Conservation (phyloP, 495 filamentous ascomycete species). For the Evernia prunastri region DNA sequence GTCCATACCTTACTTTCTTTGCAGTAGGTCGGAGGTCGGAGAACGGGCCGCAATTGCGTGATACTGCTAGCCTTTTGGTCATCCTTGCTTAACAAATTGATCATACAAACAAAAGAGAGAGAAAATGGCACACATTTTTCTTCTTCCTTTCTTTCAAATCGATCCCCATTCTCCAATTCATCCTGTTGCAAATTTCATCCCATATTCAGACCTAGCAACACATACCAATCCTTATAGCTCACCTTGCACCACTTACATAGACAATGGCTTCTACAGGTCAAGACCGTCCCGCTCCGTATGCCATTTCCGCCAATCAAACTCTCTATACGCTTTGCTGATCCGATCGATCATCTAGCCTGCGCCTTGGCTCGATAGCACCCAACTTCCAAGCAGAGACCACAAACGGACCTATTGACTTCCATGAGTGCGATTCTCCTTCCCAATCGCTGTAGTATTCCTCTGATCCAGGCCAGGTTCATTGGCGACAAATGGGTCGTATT, state of each 20-base stretch:
- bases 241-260: background rate
- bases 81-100: background rate
- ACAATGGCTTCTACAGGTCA: constrained; percentile 17
- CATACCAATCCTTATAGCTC: background rate
- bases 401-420: constrained; percentile 88
- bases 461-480: constrained; percentile 49
- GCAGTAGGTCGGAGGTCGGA: background rate
- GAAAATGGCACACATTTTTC: too few relatives aligned
- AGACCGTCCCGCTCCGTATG: constrained; percentile 28
- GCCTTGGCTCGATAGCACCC: constrained; percentile 82
- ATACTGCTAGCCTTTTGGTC: constrained; percentile 11
- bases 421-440: constrained; percentile 45
- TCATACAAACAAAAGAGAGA: background rate
- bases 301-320: background rate
- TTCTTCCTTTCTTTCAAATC: constrained; percentile 3
- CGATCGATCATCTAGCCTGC: constrained; percentile 50
- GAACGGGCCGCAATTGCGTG: constrained; percentile 22
- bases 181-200: background rate
- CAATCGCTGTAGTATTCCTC: background rate
- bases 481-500: constrained; percentile 91
- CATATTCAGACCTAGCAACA: background rate
- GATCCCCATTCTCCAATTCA: background rate
- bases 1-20: background rate
- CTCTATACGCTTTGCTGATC: constrained; percentile 3
- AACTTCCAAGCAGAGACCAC: constrained; percentile 94